These are phyloP conservation scores for Heliamphora exappendiculata DNA, from an alignment of 148 eudicot genomes.

Conservation along the genomic window DNA sequence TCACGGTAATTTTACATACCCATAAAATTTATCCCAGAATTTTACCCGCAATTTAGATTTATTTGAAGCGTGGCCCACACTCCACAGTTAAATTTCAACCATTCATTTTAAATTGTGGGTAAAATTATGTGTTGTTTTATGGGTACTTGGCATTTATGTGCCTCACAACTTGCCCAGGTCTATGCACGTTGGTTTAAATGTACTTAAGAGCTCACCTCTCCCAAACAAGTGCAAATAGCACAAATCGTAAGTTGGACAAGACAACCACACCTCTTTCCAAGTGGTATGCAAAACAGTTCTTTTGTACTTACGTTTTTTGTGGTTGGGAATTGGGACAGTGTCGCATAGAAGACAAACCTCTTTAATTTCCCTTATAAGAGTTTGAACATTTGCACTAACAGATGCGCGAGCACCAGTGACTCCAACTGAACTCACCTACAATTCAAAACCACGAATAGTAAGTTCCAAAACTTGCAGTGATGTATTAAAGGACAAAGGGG, in stretches of 20 bases:
- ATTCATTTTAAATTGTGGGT: too few species aligned
- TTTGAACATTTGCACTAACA: conserved; percentile 60
- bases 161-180: neutral
- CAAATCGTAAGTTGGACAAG: neutral
- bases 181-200: neutral
- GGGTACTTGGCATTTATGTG: too few species aligned
- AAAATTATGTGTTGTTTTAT: too few species aligned
- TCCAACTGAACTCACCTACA: conserved; percentile 81
- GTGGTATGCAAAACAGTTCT: neutral
- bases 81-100: too few species aligned
- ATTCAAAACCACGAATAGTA: neutral
- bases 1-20: too few species aligned
- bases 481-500: neutral
- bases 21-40: too few species aligned
- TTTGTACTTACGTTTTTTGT: neutral
- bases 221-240: conserved; percentile 4
- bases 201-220: neutral
- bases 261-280: neutral
- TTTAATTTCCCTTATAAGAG: conserved; percentile 63
- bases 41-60: too few species aligned
- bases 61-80: too few species aligned
- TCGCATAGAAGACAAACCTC: conserved; percentile 44
- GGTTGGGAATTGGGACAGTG: neutral
- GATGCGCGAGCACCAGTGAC: conserved; percentile 86
- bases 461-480: neutral